Evolutionary conservation across 306 rosid species (phyloP), one percentile per base, ranked within the genome.

Genomic region (Cicer cuneatum): DNA sequence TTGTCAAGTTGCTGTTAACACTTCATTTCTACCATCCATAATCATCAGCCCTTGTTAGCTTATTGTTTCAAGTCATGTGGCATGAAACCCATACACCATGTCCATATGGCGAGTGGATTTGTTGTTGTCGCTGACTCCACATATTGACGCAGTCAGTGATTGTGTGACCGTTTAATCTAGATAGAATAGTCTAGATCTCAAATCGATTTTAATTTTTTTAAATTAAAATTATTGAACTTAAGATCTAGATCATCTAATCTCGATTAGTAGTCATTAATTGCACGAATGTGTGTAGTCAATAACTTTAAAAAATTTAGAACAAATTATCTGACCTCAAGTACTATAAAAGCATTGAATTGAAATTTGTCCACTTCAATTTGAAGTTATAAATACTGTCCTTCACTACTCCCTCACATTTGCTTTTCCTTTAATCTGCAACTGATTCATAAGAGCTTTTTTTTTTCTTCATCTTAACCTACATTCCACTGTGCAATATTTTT

Each of bases 301-400:
- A 29, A 3, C 35, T 29, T 5, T 29, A 29, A 5, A 29, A 5
- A 29, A 3, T 29, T 29, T 1, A 29, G 35, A 3, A 3, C 35
- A 29, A 5, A 29, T 29, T 61, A 54, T 54, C 69, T 39, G 35
- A 15, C 69, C 33, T 8, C 33, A 15, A 63, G 69, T 9, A 63
- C 69, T 14, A 64, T 18, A 10, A 42, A 35, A 51, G 37, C 70
- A 41, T 24, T 43, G 29, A 47, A 67, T 46, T 47, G 2, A 12
- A 1, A 52, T 15, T 4, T 67, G 58, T 52, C 49, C 73, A 46
- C 43, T 67, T 24, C 52, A 37, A 24, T 24, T 67, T 67, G 13
- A 47, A 51, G 29, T 47, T 52, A 48, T 67, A 8, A 33, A n/a
- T 46, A 33, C n/a, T 46, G 45, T 9, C 61, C 61, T 54, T 54